These are phyloP conservation scores for Camellia oleifera DNA, from an alignment of 179 eudicot species.

Conservation along the genomic window DNA sequence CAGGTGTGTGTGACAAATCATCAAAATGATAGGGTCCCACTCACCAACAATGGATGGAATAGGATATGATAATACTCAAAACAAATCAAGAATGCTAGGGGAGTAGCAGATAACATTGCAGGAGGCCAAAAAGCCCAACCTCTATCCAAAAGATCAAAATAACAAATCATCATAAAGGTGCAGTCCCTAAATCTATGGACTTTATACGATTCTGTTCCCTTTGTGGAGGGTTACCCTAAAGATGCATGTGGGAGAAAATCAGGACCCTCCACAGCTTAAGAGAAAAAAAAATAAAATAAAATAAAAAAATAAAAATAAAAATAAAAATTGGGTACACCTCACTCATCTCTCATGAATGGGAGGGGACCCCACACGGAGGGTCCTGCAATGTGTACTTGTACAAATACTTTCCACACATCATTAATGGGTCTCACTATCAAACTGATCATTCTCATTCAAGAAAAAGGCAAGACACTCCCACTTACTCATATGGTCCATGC, in stretches of 20 bases:
- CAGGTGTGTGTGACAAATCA: not conserved
- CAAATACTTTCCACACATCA: slow-evolving; percentile 39
- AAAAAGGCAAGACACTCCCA: slow-evolving; percentile 10
- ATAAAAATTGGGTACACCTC: not conserved
- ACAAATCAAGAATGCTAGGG: not conserved
- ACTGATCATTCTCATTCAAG: slow-evolving; percentile 30
- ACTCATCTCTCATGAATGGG: not conserved
- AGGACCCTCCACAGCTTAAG: not conserved
- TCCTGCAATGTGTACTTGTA: slow-evolving; percentile 48
- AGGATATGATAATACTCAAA: not conserved
- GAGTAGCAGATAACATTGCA: not conserved
- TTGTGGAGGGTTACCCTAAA: not conserved
- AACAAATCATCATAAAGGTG: slow-evolving; percentile 3
- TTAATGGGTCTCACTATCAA: slow-evolving; percentile 39
- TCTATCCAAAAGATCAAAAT: not conserved
- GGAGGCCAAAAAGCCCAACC: not conserved
- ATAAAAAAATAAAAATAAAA: not conserved
- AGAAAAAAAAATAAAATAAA: no score
- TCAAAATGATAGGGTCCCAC: not conserved
- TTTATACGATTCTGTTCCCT: not conserved
- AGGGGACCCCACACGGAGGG: slow-evolving; percentile 21
- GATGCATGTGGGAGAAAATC: not conserved
- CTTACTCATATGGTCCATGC: slow-evolving; percentile 25
- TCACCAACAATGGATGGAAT: not conserved
- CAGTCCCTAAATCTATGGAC: not conserved